Conservation (phyloP, 2,329 filamentous ascomycete species). For the Venturia oleaginea region DNA sequence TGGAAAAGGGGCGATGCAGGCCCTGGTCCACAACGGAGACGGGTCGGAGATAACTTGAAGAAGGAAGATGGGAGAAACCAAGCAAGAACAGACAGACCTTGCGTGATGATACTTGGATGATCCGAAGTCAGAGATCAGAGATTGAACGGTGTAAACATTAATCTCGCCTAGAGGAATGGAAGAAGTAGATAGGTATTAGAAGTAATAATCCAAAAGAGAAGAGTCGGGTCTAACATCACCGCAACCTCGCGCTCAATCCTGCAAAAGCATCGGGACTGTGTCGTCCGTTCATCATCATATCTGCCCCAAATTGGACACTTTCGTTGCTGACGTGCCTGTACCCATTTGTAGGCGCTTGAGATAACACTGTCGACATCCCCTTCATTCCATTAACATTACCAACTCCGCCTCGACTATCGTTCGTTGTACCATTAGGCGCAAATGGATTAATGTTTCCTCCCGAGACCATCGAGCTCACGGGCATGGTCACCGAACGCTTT, state of each 20-base stretch:
- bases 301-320: conserved; percentile 55
- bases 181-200: background rate
- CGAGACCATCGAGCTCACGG: conserved; percentile 19
- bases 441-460: conserved; percentile 51
- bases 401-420: background rate
- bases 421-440: conserved; percentile 18
- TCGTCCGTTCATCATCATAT: conserved; percentile 53
- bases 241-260: conserved; percentile 52
- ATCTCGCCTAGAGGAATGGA: background rate
- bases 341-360: conserved; percentile 16
- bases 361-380: background rate
- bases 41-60: background rate
- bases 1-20: background rate
- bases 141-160: background rate
- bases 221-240: conserved; percentile 6
- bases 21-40: background rate
- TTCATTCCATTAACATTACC: background rate
- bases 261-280: conserved; percentile 76
- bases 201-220: background rate
- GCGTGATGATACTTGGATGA: background rate
- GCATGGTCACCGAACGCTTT: conserved; percentile 32
- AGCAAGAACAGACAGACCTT: background rate
- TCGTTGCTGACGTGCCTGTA: conserved; percentile 53
- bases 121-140: background rate
- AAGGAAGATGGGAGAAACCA: background rate